phyloP scores from a whole-genome alignment of 768 basidiomycete species.

The Dentipellis sp. region DNA sequence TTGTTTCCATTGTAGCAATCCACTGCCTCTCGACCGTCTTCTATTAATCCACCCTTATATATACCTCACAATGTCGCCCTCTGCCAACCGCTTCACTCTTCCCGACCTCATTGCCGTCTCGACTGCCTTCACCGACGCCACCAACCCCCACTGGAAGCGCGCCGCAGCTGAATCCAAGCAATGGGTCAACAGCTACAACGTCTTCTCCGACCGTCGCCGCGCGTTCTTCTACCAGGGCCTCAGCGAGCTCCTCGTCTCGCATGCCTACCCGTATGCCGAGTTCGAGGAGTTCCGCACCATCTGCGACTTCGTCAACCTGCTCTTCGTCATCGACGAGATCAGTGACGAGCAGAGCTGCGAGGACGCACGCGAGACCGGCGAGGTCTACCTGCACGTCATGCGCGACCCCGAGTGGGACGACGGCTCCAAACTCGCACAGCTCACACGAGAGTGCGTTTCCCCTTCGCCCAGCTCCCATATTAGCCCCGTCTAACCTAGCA shows the following conservation, averaged over 20 bases:
- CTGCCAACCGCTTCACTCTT: slow-evolving; percentile 30
- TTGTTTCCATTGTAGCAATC: not conserved
- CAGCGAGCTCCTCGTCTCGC: slow-evolving; percentile 53
- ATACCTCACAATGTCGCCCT: slow-evolving; percentile 4
- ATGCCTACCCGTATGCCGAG: slow-evolving; percentile 50
- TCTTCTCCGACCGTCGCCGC: slow-evolving; percentile 51
- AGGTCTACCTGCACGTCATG: slow-evolving; percentile 44
- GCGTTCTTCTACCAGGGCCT: slow-evolving; percentile 55
- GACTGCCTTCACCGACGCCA: slow-evolving; percentile 31
- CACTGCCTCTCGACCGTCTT: not conserved
- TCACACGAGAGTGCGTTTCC: slow-evolving; percentile 40
- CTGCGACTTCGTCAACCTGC: slow-evolving; percentile 56
- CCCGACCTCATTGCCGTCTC: slow-evolving; percentile 46
- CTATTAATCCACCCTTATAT: not conserved
- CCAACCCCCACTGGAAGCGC: slow-evolving; percentile 47
- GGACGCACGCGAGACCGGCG: slow-evolving; percentile 45
- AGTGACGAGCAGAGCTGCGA: slow-evolving; percentile 55
- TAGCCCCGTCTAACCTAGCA: not conserved
- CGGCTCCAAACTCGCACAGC: slow-evolving; percentile 43
- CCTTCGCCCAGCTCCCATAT: not conserved
- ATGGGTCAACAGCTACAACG: slow-evolving; percentile 53
- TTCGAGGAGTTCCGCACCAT: slow-evolving; percentile 48
- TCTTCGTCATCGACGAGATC: slow-evolving; percentile 62
- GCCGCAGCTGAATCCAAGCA: slow-evolving; percentile 48
- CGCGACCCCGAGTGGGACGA: slow-evolving; percentile 43